phyloP scores from a whole-genome alignment of 2,329 filamentous ascomycete species.

The Beauveria medogensis region DNA sequence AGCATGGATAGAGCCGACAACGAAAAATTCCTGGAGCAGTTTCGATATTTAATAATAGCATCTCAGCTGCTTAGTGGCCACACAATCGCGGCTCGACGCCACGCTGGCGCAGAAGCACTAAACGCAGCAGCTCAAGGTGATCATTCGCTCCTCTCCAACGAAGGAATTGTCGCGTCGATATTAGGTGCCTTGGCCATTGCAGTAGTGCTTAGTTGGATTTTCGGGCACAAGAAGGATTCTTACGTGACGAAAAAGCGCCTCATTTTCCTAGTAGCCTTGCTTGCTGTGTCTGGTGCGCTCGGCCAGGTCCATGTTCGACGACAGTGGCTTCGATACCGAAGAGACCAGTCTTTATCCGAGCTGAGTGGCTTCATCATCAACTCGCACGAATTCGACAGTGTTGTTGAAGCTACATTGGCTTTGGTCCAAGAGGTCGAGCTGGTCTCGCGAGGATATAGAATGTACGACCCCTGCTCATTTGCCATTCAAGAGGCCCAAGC shows the following conservation, averaged over 20 bases:
- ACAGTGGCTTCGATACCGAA: conserved; percentile 73
- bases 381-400: conserved; percentile 74
- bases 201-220: conserved; percentile 65
- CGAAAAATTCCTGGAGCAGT: conserved; percentile 79
- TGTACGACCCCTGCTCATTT: conserved; percentile 43
- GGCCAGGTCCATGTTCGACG: conserved; percentile 67
- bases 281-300: conserved; percentile 44
- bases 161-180: conserved; percentile 41
- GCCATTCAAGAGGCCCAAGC: background rate
- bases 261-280: conserved; percentile 36
- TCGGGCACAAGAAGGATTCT: conserved; percentile 37
- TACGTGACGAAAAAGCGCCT: conserved; percentile 50
- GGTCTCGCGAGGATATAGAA: conserved; percentile 80
- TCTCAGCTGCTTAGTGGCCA: conserved; percentile 78
- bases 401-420: conserved; percentile 65
- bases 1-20: conserved; percentile 71
- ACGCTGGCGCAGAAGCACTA: conserved; percentile 16
- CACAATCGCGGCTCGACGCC: conserved; percentile 36
- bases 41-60: conserved; percentile 86
- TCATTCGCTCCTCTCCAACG: conserved; percentile 30
- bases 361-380: conserved; percentile 61
- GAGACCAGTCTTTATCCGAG: conserved; percentile 64
- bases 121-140: conserved; percentile 12
- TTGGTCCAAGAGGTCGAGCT: conserved; percentile 94
- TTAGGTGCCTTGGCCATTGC: conserved; percentile 54